Conservation (phyloP, 2,329 filamentous ascomycete species). For the Stachybotrys chlorohalonatus region DNA sequence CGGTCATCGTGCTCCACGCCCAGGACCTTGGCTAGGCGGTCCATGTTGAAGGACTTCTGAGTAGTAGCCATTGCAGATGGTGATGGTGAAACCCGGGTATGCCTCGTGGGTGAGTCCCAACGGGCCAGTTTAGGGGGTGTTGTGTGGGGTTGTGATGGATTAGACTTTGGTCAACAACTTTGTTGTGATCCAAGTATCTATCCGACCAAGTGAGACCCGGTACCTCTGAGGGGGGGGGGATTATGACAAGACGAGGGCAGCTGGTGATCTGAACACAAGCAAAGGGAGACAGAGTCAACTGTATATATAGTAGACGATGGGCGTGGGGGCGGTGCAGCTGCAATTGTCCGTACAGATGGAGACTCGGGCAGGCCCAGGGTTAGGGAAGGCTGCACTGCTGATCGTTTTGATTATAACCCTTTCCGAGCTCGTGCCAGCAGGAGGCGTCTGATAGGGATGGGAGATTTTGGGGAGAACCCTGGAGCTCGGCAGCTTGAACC, state of each 20-base stretch:
- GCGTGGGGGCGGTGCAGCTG: neutral
- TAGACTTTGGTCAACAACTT: no score
- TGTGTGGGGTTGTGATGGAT: no score
- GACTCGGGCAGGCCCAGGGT: no score
- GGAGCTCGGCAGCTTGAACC: neutral
- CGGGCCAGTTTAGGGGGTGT: neutral
- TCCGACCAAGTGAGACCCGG: neutral
- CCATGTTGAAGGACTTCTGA: constrained; percentile 10
- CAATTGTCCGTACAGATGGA: no score
- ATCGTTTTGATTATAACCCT: neutral
- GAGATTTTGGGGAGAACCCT: neutral
- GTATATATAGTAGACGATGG: neutral
- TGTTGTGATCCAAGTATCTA: neutral
- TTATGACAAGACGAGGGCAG: neutral
- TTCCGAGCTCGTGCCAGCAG: neutral
- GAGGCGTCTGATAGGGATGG: neutral
- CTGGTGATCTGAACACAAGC: neutral
- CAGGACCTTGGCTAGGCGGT: constrained; percentile 19
- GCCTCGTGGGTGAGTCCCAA: neutral
- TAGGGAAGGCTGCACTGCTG: neutral
- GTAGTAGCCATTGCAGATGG: constrained; percentile 5
- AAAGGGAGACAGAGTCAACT: neutral
- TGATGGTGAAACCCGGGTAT: neutral
- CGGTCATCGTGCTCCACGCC: constrained; percentile 21
- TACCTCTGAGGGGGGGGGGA: neutral